phyloP scores from a whole-genome alignment of 1,284 basidiomycete genomes.

The Fomes fomentarius region DNA sequence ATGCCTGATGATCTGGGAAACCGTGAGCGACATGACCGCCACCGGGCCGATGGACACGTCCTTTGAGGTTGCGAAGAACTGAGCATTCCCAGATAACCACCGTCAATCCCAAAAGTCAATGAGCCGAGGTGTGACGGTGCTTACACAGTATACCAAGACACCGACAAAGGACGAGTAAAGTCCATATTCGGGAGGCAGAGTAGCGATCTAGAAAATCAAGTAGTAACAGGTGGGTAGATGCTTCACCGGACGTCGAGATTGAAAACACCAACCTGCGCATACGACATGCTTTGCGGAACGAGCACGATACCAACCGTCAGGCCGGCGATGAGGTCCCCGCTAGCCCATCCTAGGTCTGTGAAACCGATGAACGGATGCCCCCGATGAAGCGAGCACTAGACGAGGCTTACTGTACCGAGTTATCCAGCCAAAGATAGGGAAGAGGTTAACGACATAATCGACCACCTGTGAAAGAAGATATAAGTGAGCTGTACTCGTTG shows the following conservation, averaged over 20 bases:
- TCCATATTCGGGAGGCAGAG: conserved; percentile 86
- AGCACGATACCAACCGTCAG: conserved; percentile 91
- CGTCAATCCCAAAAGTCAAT: no score
- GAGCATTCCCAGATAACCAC: no score
- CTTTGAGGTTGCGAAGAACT: conserved; percentile 93
- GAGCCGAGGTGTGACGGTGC: no score
- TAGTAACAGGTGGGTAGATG: conserved; percentile 1
- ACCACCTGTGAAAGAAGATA: not conserved
- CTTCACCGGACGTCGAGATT: not conserved
- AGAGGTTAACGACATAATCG: conserved; percentile 76
- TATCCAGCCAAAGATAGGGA: conserved; percentile 86
- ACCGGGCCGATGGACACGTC: conserved; percentile 96
- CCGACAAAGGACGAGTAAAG: conserved; percentile 96
- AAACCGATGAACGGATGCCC: not conserved
- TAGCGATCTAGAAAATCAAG: conserved; percentile 70
- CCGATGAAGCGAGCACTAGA: not conserved
- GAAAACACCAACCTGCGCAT: conserved; percentile 59
- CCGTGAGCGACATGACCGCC: conserved; percentile 95
- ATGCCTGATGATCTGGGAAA: conserved; percentile 78
- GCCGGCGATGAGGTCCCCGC: conserved; percentile 86
- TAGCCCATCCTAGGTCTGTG: conserved; percentile 73
- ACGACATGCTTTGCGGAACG: conserved; percentile 89
- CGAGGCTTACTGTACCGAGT: conserved; percentile 74
- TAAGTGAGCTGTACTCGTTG: conserved; percentile 3
- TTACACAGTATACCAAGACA: conserved; percentile 78